Conservation (phyloP, 2,329 filamentous ascomycete genomes). For the Verticillium klebahnii region DNA sequence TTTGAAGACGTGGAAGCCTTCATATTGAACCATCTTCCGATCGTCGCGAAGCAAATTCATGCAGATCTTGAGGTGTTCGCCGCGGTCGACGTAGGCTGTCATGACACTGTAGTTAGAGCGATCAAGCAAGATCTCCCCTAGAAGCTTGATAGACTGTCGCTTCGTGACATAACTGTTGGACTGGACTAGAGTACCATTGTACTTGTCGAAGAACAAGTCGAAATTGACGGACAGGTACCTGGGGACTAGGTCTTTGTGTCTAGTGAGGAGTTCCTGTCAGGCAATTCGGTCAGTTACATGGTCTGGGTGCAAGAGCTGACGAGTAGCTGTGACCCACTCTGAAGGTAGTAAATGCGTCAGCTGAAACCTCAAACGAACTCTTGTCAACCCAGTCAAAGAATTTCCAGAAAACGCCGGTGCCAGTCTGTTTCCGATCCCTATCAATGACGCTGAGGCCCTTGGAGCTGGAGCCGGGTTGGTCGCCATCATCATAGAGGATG, state of each 20-base stretch:
- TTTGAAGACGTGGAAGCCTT: constrained; percentile 99
- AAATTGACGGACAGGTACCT: constrained; percentile 88
- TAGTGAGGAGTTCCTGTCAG: constrained; percentile 79
- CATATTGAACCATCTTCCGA: constrained; percentile 98
- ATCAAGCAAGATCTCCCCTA: constrained; percentile 91
- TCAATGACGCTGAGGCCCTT: constrained; percentile 76
- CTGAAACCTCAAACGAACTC: constrained; percentile 92
- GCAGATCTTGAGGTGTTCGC: constrained; percentile 94
- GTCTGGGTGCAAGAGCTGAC: not conserved
- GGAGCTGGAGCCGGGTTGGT: constrained; percentile 63
- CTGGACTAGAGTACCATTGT: constrained; percentile 82
- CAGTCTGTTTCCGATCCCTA: constrained; percentile 68
- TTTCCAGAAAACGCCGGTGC: constrained; percentile 87
- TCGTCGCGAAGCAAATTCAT: constrained; percentile 97
- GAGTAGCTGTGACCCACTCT: constrained; percentile 56
- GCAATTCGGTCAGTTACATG: not conserved
- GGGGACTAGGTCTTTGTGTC: constrained; percentile 87
- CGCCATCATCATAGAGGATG: constrained; percentile 87
- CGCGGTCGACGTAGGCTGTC: constrained; percentile 93
- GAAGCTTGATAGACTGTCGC: constrained; percentile 92
- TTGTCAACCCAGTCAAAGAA: constrained; percentile 98
- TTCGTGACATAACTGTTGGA: constrained; percentile 98
- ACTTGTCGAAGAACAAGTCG: constrained; percentile 85
- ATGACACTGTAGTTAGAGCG: constrained; percentile 97
- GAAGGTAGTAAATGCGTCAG: constrained; percentile 97